phyloP scores from a whole-genome alignment of 2,329 filamentous ascomycete genomes.

The Aspergillus fructus region DNA sequence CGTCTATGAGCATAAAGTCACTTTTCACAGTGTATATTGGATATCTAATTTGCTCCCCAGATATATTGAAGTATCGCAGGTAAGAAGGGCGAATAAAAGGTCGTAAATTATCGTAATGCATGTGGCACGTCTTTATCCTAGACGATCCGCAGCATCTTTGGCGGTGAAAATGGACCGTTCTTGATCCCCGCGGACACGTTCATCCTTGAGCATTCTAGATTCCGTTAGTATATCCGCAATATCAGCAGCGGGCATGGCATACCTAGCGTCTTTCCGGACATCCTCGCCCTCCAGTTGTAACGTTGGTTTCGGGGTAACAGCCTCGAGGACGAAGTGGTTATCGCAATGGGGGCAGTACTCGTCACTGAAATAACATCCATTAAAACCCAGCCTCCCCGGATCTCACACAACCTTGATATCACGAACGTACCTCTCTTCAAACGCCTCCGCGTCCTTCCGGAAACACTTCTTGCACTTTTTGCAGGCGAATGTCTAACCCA shows the following conservation, averaged over 20 bases:
- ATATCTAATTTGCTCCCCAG: conserved; percentile 3
- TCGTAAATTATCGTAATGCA: conserved; percentile 28
- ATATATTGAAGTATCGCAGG: conserved; percentile 1
- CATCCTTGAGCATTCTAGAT: conserved; percentile 81
- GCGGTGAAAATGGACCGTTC: conserved; percentile 72
- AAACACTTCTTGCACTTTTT: conserved; percentile 99
- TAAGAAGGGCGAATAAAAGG: not conserved
- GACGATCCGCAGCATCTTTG: conserved; percentile 68
- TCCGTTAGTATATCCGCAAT: conserved; percentile 14
- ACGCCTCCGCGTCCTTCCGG: conserved; percentile 86
- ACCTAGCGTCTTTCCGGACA: conserved; percentile 74
- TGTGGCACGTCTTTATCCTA: conserved; percentile 57
- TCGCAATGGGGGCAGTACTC: conserved; percentile 99
- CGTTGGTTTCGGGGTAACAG: conserved; percentile 75
- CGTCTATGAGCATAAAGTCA: conserved; percentile 13
- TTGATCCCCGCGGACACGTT: conserved; percentile 64
- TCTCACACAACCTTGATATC: not conserved
- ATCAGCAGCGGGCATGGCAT: conserved; percentile 13
- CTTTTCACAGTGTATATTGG: conserved; percentile 4
- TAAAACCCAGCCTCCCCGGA: not conserved
- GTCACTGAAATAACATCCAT: conserved; percentile 56
- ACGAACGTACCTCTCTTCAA: conserved; percentile 69
- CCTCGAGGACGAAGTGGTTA: conserved; percentile 95
- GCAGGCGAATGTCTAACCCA: conserved; percentile 72
- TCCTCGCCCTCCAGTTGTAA: conserved; percentile 91